Evolutionary conservation across 2,329 filamentous ascomycete genomes (phyloP).

Genomic region (Colletotrichum aenigma): DNA sequence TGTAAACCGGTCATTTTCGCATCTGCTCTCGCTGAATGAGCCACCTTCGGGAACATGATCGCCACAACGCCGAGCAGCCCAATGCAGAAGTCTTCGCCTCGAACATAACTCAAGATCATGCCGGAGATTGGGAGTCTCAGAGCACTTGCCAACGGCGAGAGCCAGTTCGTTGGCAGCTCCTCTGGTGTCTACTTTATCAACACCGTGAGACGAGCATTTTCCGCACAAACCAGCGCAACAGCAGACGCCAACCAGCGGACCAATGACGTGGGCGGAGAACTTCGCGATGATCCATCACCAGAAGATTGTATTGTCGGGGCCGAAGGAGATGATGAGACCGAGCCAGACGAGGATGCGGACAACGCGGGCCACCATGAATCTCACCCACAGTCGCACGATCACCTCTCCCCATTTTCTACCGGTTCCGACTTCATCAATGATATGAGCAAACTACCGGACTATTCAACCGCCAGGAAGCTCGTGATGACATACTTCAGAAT

Average conservation of each 20-base stretch:
- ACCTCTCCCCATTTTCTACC: background rate
- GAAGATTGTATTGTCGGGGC: slow-evolving; percentile 17
- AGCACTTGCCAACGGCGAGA: slow-evolving; percentile 32
- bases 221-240: slow-evolving; percentile 26
- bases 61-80: background rate
- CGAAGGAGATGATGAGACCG: background rate
- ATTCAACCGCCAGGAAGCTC: slow-evolving; percentile 35
- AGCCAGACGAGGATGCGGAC: background rate
- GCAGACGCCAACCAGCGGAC: slow-evolving; percentile 21
- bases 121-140: slow-evolving; percentile 18
- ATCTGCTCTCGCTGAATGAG: background rate
- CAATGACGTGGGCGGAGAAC: too few relatives aligned
- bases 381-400: background rate
- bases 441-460: background rate
- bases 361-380: background rate
- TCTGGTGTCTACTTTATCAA: slow-evolving; percentile 59
- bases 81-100: background rate
- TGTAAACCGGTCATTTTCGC: background rate
- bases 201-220: slow-evolving; percentile 56
- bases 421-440: background rate
- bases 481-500: slow-evolving; percentile 53
- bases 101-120: background rate
- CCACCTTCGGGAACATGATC: background rate
- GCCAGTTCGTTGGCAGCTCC: slow-evolving; percentile 56
- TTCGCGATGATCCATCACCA: background rate